Evolutionary conservation across 2,329 filamentous ascomycete genomes (phyloP).

Genomic region (Colletotrichum destructivum): DNA sequence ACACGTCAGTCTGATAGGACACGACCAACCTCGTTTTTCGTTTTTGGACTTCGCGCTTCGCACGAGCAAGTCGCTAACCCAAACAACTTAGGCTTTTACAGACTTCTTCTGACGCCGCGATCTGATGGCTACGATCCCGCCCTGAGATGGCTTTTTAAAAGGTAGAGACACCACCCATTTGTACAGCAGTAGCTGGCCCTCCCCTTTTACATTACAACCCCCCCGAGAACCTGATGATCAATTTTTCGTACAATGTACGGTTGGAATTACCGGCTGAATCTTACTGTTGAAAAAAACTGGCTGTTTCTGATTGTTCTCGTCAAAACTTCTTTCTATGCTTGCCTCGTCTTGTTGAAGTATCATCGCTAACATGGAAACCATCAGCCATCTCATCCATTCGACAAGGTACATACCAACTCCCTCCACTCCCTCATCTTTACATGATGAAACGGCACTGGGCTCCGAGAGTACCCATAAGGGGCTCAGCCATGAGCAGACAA

Average conservation of each 20-base stretch:
- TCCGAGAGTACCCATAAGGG: constrained; percentile 75
- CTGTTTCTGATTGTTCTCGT: constrained; percentile 79
- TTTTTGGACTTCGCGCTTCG: constrained; percentile 10
- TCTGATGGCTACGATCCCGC: constrained; percentile 16
- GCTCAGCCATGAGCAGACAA: constrained; percentile 80
- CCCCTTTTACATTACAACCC: not conserved
- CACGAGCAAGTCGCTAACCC: constrained; percentile 24
- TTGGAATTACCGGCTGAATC: constrained; percentile 98
- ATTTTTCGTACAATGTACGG: constrained; percentile 78
- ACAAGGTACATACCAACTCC: constrained; percentile 45
- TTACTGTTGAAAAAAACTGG: constrained; percentile 87
- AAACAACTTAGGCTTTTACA: constrained; percentile 23
- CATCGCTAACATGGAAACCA: constrained; percentile 51
- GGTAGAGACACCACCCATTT: constrained; percentile 14
- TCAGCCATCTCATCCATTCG: constrained; percentile 40
- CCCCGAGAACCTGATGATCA: constrained; percentile 67
- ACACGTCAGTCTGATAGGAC: constrained; percentile 91
- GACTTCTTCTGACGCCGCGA: constrained; percentile 23
- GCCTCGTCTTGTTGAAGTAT: constrained; percentile 13
- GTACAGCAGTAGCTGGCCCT: not conserved
- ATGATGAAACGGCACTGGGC: constrained; percentile 99
- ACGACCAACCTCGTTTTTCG: constrained; percentile 20
- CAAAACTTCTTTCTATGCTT: constrained; percentile 36
- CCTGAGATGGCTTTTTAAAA: constrained; percentile 18
- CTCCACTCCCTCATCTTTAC: constrained; percentile 49